phyloP scores from a whole-genome alignment of 306 rosid genomes.

The Castanospermum australe region DNA sequence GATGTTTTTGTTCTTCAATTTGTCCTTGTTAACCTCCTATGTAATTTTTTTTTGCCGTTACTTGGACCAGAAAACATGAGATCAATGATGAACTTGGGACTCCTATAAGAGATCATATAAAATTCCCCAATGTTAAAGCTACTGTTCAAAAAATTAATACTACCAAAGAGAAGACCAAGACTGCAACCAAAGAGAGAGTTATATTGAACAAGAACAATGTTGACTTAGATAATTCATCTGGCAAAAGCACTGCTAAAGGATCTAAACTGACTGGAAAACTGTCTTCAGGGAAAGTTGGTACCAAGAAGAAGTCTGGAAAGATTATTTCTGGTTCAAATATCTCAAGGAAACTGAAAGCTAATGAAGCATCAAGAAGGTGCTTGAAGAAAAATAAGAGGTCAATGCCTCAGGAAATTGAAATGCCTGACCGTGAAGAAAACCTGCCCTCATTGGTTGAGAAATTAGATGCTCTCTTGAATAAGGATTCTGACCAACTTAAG shows the following conservation, averaged over 20 bases:
- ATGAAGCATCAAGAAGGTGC: slow-evolving; percentile 21
- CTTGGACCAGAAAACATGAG: slow-evolving; percentile 69
- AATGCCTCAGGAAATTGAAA: slow-evolving; percentile 32
- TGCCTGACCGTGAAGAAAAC: slow-evolving; percentile 14
- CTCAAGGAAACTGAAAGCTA: slow-evolving; percentile 37
- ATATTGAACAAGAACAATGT: slow-evolving; percentile 31
- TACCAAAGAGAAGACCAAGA: slow-evolving; percentile 30
- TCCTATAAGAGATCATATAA: slow-evolving; percentile 67
- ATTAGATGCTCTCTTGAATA: slow-evolving; percentile 16
- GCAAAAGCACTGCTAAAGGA: slow-evolving; percentile 32
- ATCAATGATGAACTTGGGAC: slow-evolving; percentile 63
- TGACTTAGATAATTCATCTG: slow-evolving; percentile 29
- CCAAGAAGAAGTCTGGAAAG: slow-evolving; percentile 30
- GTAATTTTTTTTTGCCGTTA: slow-evolving; percentile 17
- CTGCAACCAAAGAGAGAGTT: slow-evolving; percentile 35
- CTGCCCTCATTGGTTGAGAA: slow-evolving; percentile 30
- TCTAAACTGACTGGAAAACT: slow-evolving; percentile 37
- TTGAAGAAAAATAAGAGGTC: slow-evolving; percentile 28
- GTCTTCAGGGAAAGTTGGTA: slow-evolving; percentile 31
- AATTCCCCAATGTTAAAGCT: slow-evolving; percentile 51
- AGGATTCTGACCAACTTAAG: slow-evolving; percentile 36
- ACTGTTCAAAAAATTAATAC: slow-evolving; percentile 25
- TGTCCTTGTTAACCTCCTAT: slow-evolving; percentile 19
- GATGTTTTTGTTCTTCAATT: slow-evolving; percentile 22
- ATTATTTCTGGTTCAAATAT: slow-evolving; percentile 36